Percentiles rank a stretch among this genome's conserved stretches.
phyloP scores from a whole-genome alignment of 164 flowering plant species.

The Vitis rotundifolia region DNA sequence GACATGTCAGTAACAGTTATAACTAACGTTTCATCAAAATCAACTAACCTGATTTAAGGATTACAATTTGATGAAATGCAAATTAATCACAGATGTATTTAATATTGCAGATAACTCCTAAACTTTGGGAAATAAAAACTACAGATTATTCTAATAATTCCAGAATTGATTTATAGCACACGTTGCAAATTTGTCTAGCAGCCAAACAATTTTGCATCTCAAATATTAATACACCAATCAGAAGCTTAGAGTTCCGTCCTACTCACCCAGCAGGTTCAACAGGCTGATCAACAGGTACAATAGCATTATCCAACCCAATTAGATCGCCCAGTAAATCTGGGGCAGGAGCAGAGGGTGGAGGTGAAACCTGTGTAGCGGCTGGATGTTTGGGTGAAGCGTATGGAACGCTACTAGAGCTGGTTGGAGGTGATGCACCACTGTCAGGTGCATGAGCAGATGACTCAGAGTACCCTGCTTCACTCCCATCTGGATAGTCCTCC shows the following conservation, averaged over 20 bases:
- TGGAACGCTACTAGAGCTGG: constrained; percentile 46
- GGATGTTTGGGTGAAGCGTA: constrained; percentile 48
- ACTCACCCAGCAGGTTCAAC: constrained; percentile 66
- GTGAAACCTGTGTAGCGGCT: constrained; percentile 39
- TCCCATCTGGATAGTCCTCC: constrained; percentile 86
- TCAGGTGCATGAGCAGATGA: constrained; percentile 59
- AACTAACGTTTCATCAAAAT: not conserved
- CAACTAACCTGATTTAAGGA: not conserved
- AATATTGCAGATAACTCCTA: not conserved
- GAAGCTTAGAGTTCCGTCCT: not conserved
- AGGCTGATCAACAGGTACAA: constrained; percentile 85
- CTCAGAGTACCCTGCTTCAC: constrained; percentile 76
- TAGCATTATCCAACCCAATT: constrained; percentile 81
- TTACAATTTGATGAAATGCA: not conserved
- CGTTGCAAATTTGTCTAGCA: not conserved
- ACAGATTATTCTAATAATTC: not conserved
- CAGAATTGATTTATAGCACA: not conserved
- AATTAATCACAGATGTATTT: not conserved
- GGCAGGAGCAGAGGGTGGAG: constrained; percentile 65
- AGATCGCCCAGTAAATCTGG: constrained; percentile 96
- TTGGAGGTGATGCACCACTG: constrained; percentile 54
- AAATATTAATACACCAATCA: not conserved
- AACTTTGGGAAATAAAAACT: not conserved
- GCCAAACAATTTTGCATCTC: not conserved
- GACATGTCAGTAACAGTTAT: not conserved